These are phyloP conservation scores for Meyerozyma smithsonii DNA, from an alignment of 1,139 yeast species.

Conservation along the genomic window DNA sequence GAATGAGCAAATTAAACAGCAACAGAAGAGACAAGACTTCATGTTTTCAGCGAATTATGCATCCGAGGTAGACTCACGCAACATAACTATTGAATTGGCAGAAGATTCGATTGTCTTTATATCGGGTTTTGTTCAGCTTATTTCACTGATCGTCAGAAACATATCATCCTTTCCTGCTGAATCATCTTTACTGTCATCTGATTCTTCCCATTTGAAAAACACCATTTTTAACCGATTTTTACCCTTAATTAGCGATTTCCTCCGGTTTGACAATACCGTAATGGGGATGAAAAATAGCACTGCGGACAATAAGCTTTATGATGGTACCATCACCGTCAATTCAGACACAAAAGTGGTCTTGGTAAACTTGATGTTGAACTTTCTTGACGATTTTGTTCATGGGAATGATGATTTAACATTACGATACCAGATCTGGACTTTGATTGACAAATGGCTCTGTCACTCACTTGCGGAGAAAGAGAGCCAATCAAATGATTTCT, in stretches of 20 bases:
- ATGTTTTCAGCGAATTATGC: constrained; percentile 22
- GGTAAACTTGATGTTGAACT: constrained; percentile 30
- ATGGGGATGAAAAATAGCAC: constrained; percentile 16
- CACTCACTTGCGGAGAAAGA: constrained; percentile 22
- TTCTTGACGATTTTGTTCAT: constrained; percentile 48
- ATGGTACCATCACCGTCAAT: constrained; percentile 14
- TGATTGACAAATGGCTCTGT: constrained; percentile 72
- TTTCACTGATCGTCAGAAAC: constrained; percentile 33
- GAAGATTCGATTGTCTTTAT: constrained; percentile 79
- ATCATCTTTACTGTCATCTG: constrained; percentile 6
- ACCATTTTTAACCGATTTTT: constrained; percentile 31
- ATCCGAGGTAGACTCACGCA: constrained; percentile 14
- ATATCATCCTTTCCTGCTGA: constrained; percentile 15
- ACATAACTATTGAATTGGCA: constrained; percentile 49
- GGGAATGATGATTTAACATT: constrained; percentile 25
- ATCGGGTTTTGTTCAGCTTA: constrained; percentile 58
- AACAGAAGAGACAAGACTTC: constrained; percentile 36
- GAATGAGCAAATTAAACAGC: constrained; percentile 24
- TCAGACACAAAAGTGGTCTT: constrained; percentile 35
- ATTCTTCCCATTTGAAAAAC: constrained; percentile 24
- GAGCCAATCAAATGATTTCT: constrained; percentile 18
- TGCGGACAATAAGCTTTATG: constrained; percentile 11
- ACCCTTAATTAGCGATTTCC: constrained; percentile 33
- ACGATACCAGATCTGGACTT: constrained; percentile 59
- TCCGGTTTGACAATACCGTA: constrained; percentile 39